These are phyloP conservation scores for Penicillium crustosum DNA, from an alignment of 2,329 filamentous ascomycete species.

Conservation along the genomic window DNA sequence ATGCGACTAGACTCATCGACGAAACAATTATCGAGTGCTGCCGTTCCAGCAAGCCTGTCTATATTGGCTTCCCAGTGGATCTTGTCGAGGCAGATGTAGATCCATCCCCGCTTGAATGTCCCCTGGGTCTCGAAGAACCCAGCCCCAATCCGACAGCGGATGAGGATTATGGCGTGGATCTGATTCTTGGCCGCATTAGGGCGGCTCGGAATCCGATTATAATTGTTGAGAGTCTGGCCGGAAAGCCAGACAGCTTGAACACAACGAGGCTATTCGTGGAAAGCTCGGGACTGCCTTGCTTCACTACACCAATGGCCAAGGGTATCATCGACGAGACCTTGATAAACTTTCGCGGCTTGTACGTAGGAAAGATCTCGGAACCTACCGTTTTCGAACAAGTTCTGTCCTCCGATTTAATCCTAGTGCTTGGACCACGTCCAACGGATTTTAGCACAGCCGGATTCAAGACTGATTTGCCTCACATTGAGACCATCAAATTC, in stretches of 20 bases:
- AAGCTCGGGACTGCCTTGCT: conserved; percentile 71
- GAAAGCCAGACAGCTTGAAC: conserved; percentile 68
- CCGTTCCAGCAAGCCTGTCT: conserved; percentile 70
- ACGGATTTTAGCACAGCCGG: conserved; percentile 53
- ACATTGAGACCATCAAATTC: conserved; percentile 71
- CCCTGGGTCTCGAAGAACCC: conserved; percentile 59
- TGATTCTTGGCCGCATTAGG: conserved; percentile 69
- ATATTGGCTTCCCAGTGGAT: conserved; percentile 76
- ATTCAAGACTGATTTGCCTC: conserved; percentile 74
- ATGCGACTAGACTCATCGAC: conserved; percentile 73
- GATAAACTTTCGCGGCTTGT: conserved; percentile 72
- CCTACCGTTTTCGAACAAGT: conserved; percentile 39
- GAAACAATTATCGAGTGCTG: conserved; percentile 69
- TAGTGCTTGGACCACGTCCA: conserved; percentile 35
- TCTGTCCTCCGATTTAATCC: conserved; percentile 32
- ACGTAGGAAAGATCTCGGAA: conserved; percentile 69
- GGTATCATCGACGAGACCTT: conserved; percentile 72
- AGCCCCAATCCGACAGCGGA: conserved; percentile 53
- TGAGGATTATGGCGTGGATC: conserved; percentile 67
- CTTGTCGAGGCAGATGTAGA: conserved; percentile 73
- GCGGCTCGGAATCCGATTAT: conserved; percentile 70
- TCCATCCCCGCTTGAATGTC: conserved; percentile 63
- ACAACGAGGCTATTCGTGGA: conserved; percentile 69
- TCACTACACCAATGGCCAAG: conserved; percentile 86
- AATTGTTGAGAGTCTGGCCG: conserved; percentile 75